These are phyloP conservation scores for Hibiscus tridactylites DNA, from an alignment of 345 rosid species.

Conservation along the genomic window DNA sequence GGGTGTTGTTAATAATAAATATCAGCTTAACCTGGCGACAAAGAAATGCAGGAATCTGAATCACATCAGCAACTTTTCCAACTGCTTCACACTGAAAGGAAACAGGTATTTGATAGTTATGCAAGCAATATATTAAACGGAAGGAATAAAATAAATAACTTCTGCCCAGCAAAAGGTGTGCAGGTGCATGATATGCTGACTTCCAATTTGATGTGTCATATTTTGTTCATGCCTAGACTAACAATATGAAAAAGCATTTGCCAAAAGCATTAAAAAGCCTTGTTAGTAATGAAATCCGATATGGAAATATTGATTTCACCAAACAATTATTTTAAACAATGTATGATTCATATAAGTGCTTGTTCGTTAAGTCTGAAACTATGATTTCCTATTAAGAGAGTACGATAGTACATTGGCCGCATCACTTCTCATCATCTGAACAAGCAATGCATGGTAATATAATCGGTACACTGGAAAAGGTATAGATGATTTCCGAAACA, in stretches of 20 bases:
- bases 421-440: no score
- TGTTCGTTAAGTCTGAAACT: neutral
- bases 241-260: neutral
- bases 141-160: neutral
- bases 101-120: neutral
- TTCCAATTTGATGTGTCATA: neutral
- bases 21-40: slow-evolving; percentile 73
- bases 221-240: neutral
- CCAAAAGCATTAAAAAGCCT: neutral
- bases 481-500: neutral
- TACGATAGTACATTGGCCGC: neutral
- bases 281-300: neutral
- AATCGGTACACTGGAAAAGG: neutral
- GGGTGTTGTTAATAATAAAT: neutral
- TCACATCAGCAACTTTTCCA: slow-evolving; percentile 83
- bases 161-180: neutral
- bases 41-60: slow-evolving; percentile 94
- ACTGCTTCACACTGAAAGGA: slow-evolving; percentile 70
- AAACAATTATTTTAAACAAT: neutral
- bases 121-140: neutral
- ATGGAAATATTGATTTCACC: neutral
- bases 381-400: neutral
- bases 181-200: neutral
- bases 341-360: neutral
- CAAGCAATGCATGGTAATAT: neutral